Evolutionary conservation across 257 asterid genomes (phyloP), one percentile per base, ranked within the genome.

Genomic region (Jasminum sambac): DNA sequence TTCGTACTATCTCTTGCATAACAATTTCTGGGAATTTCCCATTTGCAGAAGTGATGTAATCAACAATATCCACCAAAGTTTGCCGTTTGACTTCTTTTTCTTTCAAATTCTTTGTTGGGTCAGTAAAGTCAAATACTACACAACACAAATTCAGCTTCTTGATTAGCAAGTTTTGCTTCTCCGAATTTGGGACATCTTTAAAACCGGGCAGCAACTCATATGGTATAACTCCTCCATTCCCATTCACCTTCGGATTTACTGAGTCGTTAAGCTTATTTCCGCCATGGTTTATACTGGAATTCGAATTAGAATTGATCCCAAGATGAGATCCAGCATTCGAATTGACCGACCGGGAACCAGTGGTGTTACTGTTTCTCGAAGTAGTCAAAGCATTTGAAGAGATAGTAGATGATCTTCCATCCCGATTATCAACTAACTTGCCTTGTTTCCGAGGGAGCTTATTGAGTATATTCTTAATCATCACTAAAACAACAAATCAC

Each of bases 81-180:
- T 92, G 97, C 50, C 94, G 79, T 74, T 92, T 92, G 75, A 92
- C 78, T 60, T 92, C 98, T 74, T 88, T 92, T 71, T 92, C 98
- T 79, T 87, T 88, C 80, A 82, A 48, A 83, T 84, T 85, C 84
- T 90, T 90, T 0, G 91, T 75, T 24, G 92, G 93, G 80, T 92
- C 98, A 39, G 90, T 77, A 85, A 92, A 92, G 74, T 90, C 96
- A 74, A 90, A 92, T 63, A 83, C 72, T 26, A 83, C 84, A 64
- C 89, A 88, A 61, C 96, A 92, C 77, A 92, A 72, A 68, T 69
- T 87, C 82, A 92, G 77, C 80, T 90, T 92, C 75, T 70, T 83
- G 77, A 88, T 68, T 74, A 92, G 87, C 81, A 92, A 72, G 74
- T 71, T 82, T 65, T 88, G 97, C 84, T 90, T 87, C 82, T 90